Evolutionary conservation across 1,139 yeast genomes (phyloP), one percentile per base, ranked within the genome.

Genomic region (Sugiyamaella grinbergsii): DNA sequence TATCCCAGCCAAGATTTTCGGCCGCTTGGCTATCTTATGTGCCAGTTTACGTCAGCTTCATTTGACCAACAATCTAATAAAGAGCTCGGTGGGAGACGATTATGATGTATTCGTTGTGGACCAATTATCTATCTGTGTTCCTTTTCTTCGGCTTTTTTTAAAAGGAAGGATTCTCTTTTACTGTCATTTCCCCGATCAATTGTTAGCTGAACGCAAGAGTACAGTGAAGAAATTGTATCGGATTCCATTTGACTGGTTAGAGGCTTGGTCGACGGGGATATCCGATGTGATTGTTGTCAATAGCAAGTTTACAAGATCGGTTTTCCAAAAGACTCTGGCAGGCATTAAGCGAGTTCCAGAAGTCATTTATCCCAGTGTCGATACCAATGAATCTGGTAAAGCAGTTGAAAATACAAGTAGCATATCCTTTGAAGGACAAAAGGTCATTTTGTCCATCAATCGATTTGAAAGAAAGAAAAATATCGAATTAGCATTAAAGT

Each of bases 131-230:
- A 83, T 89, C 56, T 83, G 95, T 58, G 74, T 93, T 2, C 98
- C 98, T 3, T 61, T 91, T 22, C 60, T 93, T 31, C 80, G 82
- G 50, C 52, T 76, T 22, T 42, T 63, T 55, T 59, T 73, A 66
- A 54, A 74, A 49, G 65, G 78, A 3, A 72, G 76, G 50, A 75
- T 87, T 4, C 68, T 93, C 47, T 93, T 93, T 65, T 93, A 93
- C 68, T 91, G 98, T 62, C 99, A 93, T 70, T 93, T 93, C 68
- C 98, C 99, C 0, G 99, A 93, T 68, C 87, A 87, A 64, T 72
- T 85, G 43, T 71, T 93, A 47, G 83, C 96, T 0, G 73, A 75
- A 22, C 82, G 84, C 46, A 71, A 75, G 1, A 74, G 84, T 2
- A 42, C 76, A 1, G 34, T 85, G 11, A 85, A 89, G 60, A 72